Base-by-base conservation (phyloP, 306 rosid species). In the Medicago ruthenica region DNA sequence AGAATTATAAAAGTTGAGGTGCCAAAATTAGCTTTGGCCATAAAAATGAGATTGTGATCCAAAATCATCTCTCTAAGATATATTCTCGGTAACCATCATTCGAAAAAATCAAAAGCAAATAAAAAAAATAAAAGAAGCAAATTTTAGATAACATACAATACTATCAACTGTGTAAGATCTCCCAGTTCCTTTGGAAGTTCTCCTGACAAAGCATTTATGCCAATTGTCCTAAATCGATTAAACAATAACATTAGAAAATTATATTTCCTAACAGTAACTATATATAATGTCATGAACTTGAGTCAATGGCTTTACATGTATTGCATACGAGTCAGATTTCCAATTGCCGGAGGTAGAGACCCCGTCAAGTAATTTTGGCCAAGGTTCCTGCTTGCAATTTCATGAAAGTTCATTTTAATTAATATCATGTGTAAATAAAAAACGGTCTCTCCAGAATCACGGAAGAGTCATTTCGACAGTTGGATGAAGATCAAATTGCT, bases 171-270 rank as follows among this genome's bases (percentile, higher is more conserved):
- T 4, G 89, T 82, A 36, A 91, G 97, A 40, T 80, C 50, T 69
- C 93, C 90, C 36, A 93, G 75, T 76, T 88, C 96, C 82, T 84
- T 89, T 1, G 98, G 98, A 74, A 91, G 83, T 84, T 79, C 84
- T 54, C 98, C 92, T 20, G 97, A 91, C 14, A 91, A 77, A 42
- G 87, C 74, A 82, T 93, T 93, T 66, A 80, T 79, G 78, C 90
- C 91, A 16, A 93, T 0, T 58, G n/a, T 20, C 91, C 96, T 91
- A 73, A 51, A 48, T 47, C 67, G 69, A 74, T 36, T 15, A 50
- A 42, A 21, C 37, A 10, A 20, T 21, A 57, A 41, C 15, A 22
- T 74, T 31, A 85, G 62, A 79, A 10, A 8, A 40, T 18, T 31
- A 9, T 22, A 8, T 58, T 3, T 18, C 66, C 27, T 9, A 18